These are phyloP conservation scores for Tubosaeta brunneosetosa DNA, from an alignment of 768 basidiomycete genomes.

Conservation along the genomic window DNA sequence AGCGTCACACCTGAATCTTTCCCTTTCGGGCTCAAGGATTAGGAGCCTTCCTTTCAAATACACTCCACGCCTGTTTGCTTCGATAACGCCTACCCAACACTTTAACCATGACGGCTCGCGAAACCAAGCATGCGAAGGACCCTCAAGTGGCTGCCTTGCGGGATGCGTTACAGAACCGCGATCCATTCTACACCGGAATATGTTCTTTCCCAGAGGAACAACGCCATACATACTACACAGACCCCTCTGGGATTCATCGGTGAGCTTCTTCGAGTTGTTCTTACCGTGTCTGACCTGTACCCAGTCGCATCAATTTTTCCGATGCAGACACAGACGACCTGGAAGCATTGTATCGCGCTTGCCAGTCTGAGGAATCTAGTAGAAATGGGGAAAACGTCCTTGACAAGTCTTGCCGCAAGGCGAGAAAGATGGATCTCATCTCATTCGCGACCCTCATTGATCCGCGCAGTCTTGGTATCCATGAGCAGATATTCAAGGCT, in stretches of 20 bases:
- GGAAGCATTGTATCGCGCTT: slow-evolving; percentile 29
- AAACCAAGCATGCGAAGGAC: too few relatives aligned
- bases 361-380: slow-evolving; percentile 41
- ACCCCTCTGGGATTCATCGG: neutral
- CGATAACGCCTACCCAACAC: too few relatives aligned
- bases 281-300: neutral
- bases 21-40: too few relatives aligned
- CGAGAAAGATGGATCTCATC: slow-evolving; percentile 39
- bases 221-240: neutral
- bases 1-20: too few relatives aligned
- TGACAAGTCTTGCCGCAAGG: slow-evolving; percentile 44
- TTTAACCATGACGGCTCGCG: too few relatives aligned
- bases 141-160: neutral
- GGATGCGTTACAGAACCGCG: neutral
- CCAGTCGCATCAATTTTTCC: slow-evolving; percentile 2
- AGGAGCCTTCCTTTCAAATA: too few relatives aligned
- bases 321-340: neutral
- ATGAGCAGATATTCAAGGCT: slow-evolving; percentile 15
- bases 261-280: neutral
- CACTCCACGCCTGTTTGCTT: too few relatives aligned
- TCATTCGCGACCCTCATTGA: slow-evolving; percentile 35
- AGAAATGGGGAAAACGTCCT: slow-evolving; percentile 32
- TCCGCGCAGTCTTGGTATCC: slow-evolving; percentile 26
- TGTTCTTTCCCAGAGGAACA: neutral
- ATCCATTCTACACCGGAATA: neutral